phyloP scores from a whole-genome alignment of 805 yeast species.

The Middelhovenomyces tepae region DNA sequence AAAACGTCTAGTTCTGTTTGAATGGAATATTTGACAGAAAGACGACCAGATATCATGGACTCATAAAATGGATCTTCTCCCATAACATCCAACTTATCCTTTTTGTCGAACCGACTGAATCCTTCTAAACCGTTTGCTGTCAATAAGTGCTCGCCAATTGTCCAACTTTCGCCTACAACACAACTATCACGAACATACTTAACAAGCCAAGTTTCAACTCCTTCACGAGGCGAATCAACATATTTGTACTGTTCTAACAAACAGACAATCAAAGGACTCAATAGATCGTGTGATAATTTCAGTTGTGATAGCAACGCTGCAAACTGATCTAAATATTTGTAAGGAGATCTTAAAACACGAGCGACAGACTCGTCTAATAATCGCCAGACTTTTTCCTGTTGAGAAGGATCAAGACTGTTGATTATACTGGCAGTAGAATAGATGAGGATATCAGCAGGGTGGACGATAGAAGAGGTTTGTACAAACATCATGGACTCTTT shows the following conservation, averaged over 20 bases:
- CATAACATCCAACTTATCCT: too few species aligned
- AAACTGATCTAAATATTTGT: conserved; percentile 66
- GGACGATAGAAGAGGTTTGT: conserved; percentile 37
- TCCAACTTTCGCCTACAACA: conserved; percentile 51
- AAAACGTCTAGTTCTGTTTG: too few species aligned
- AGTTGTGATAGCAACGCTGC: conserved; percentile 10
- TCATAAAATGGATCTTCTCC: too few species aligned
- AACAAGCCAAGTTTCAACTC: conserved; percentile 41
- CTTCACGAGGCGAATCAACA: conserved; percentile 28
- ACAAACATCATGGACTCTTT: conserved; percentile 48
- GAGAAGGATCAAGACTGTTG: conserved; percentile 4
- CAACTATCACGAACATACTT: conserved; percentile 39
- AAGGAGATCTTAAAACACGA: conserved; percentile 66
- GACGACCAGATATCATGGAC: too few species aligned
- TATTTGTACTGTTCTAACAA: conserved; percentile 64
- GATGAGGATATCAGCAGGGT: conserved; percentile 50
- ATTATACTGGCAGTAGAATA: conserved; percentile 32
- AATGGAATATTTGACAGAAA: too few species aligned
- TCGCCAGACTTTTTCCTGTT: conserved; percentile 40
- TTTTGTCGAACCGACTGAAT: neutral
- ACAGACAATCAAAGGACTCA: conserved; percentile 52
- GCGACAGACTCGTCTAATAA: conserved; percentile 69
- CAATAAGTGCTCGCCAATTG: conserved; percentile 9
- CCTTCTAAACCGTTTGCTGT: conserved; percentile 3
- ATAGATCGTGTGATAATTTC: conserved; percentile 21